Evolutionary conservation across 495 filamentous ascomycete species (phyloP).

Genomic region (Articulospora tetracladia): DNA sequence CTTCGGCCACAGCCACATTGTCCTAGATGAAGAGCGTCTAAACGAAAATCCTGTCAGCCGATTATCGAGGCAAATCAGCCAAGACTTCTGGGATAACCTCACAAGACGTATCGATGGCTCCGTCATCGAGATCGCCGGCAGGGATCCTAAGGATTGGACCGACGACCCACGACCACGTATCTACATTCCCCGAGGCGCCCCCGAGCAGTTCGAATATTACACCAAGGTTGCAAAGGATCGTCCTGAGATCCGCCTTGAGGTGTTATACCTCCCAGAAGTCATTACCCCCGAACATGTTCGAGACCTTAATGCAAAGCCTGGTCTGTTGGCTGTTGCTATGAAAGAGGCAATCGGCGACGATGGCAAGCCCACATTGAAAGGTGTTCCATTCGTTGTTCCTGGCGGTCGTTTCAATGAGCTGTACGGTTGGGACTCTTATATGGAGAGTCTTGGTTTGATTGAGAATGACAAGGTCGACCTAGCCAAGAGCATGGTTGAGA

Average conservation of each 20-base stretch:
- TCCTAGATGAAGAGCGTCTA: slow-evolving; percentile 81
- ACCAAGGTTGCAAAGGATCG: slow-evolving; percentile 63
- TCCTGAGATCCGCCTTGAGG: slow-evolving; percentile 82
- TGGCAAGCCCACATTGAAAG: slow-evolving; percentile 61
- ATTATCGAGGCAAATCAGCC: slow-evolving; percentile 77
- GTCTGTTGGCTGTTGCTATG: slow-evolving; percentile 87
- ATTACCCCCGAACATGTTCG: slow-evolving; percentile 71
- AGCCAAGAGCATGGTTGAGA: slow-evolving; percentile 86
- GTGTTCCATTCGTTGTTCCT: slow-evolving; percentile 91
- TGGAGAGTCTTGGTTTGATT: slow-evolving; percentile 85
- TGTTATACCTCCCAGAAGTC: slow-evolving; percentile 65
- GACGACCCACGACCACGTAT: slow-evolving; percentile 83
- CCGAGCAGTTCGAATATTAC: slow-evolving; percentile 89
- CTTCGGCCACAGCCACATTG: slow-evolving; percentile 75
- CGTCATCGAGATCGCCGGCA: slow-evolving; percentile 79
- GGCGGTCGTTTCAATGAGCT: slow-evolving; percentile 96
- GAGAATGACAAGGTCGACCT: slow-evolving; percentile 77
- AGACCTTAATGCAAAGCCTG: slow-evolving; percentile 78
- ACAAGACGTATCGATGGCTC: slow-evolving; percentile 84
- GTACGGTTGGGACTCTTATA: slow-evolving; percentile 97
- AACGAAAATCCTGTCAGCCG: slow-evolving; percentile 91
- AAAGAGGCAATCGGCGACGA: slow-evolving; percentile 65
- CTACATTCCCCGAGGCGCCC: slow-evolving; percentile 80
- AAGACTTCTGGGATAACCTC: slow-evolving; percentile 85
- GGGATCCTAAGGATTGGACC: slow-evolving; percentile 90